phyloP scores from a whole-genome alignment of 306 rosid species.

The Mimosa pudica region DNA sequence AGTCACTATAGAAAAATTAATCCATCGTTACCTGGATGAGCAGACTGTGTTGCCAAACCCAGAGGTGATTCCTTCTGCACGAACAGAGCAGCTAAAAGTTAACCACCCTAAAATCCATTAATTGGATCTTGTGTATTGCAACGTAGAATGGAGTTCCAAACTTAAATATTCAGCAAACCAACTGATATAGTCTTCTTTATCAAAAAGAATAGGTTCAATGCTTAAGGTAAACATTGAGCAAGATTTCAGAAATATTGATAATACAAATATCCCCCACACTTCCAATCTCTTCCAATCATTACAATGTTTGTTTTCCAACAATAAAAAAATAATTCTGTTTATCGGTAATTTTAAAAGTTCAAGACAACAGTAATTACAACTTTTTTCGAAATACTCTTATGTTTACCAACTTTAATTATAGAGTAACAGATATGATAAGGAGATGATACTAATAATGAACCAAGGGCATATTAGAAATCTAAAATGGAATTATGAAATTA shows the following conservation, averaged over 20 bases:
- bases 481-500: background rate
- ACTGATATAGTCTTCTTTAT: background rate
- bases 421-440: background rate
- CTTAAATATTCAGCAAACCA: background rate
- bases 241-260: background rate
- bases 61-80: constrained; percentile 39
- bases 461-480: background rate
- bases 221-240: background rate
- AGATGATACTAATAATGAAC: background rate
- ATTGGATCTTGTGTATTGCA: background rate
- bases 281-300: background rate
- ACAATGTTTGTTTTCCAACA: background rate
- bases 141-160: background rate
- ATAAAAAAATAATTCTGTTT: too few relatives aligned
- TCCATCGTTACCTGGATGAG: constrained; percentile 34
- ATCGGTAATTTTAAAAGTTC: background rate
- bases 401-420: background rate
- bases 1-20: background rate
- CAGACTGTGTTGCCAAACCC: constrained; percentile 36
- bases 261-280: background rate
- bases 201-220: background rate
- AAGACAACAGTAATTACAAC: background rate
- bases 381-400: background rate
- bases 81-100: constrained; percentile 26
- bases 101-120: constrained; percentile 6